Percentiles rank a stretch among this genome's conserved stretches.
Conservation (phyloP, 2,329 filamentous ascomycete genomes). For the Fusarium torreyae region DNA sequence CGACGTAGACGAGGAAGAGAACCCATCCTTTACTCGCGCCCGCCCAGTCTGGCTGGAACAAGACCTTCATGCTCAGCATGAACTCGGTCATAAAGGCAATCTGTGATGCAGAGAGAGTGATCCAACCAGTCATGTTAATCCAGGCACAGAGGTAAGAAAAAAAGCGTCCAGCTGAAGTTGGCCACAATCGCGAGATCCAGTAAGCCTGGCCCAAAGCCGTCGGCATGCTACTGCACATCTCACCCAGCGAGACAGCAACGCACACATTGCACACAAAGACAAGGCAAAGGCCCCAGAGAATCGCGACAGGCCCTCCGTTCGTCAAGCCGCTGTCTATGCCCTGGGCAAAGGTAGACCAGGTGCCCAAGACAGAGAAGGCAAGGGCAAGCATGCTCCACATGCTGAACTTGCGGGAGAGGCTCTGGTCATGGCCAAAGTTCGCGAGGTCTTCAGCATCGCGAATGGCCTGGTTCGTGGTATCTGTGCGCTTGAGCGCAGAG, state of each 20-base stretch:
- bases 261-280: slow-evolving; percentile 68
- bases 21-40: slow-evolving; percentile 65
- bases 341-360: slow-evolving; percentile 71
- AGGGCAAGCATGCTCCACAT: slow-evolving; percentile 71
- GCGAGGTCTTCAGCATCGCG: slow-evolving; percentile 60
- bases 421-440: slow-evolving; percentile 58
- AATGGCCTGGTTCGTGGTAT: slow-evolving; percentile 48
- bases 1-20: slow-evolving; percentile 69
- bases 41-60: slow-evolving; percentile 65
- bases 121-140: slow-evolving; percentile 74
- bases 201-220: slow-evolving; percentile 73
- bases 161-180: slow-evolving; percentile 62
- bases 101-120: slow-evolving; percentile 69
- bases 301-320: slow-evolving; percentile 68
- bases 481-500: slow-evolving; percentile 43
- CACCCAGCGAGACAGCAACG: slow-evolving; percentile 69
- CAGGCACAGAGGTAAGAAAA: slow-evolving; percentile 71
- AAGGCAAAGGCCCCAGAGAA: slow-evolving; percentile 70
- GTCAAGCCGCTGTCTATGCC: slow-evolving; percentile 63
- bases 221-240: slow-evolving; percentile 71
- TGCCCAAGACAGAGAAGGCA: slow-evolving; percentile 70
- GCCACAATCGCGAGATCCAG: slow-evolving; percentile 61
- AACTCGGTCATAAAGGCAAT: slow-evolving; percentile 72
- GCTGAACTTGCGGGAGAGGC: slow-evolving; percentile 64
- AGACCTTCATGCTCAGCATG: slow-evolving; percentile 68